Conservation (phyloP, 1,284 basidiomycete genomes). For the Boletus chippewaensis region DNA sequence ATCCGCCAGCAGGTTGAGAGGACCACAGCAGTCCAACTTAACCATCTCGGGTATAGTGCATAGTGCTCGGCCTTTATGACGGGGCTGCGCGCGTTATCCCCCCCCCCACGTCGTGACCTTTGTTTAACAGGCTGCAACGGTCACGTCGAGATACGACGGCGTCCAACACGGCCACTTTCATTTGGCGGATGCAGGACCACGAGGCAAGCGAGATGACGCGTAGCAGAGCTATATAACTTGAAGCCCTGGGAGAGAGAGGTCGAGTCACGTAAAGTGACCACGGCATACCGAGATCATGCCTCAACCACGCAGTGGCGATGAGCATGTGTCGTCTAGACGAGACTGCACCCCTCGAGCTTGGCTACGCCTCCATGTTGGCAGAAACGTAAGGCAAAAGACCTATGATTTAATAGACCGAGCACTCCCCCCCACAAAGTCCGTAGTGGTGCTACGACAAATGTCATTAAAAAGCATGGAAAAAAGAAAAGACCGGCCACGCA, state of each 20-base stretch:
- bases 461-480: slow-evolving; percentile 17
- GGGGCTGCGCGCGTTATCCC: slow-evolving; percentile 23
- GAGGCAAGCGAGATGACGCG: slow-evolving; percentile 12
- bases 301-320: slow-evolving; percentile 29
- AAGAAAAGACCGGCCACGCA: slow-evolving; percentile 10
- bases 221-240: background rate
- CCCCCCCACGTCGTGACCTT: slow-evolving; percentile 1
- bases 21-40: background rate
- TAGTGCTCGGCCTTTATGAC: slow-evolving; percentile 9
- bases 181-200: slow-evolving; percentile 9
- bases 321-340: slow-evolving; percentile 18
- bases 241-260: background rate
- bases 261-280: slow-evolving; percentile 25
- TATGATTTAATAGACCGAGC: slow-evolving; percentile 17
- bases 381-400: slow-evolving; percentile 19
- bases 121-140: slow-evolving; percentile 7
- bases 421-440: background rate
- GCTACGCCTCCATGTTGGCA: slow-evolving; percentile 7
- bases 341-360: background rate
- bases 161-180: slow-evolving; percentile 23
- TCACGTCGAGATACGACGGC: slow-evolving; percentile 10
- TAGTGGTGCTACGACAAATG: slow-evolving; percentile 8
- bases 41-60: slow-evolving; percentile 2
- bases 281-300: slow-evolving; percentile 30
- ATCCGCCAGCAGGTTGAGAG: background rate